Base-by-base conservation (phyloP, 2,329 filamentous ascomycete genomes). In the Ophiostoma himal-ulmi region DNA sequence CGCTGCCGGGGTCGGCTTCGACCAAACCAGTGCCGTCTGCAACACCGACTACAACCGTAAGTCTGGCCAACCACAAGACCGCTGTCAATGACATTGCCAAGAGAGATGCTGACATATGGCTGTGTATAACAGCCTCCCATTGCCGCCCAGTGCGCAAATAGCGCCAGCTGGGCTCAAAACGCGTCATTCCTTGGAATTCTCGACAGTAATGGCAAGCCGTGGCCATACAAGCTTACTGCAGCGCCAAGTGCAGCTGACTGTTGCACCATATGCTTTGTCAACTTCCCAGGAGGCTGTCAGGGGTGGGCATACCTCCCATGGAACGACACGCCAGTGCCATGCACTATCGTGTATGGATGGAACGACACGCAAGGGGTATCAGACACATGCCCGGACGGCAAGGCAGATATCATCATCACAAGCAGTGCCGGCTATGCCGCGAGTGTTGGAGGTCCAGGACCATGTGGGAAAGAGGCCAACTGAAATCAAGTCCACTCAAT, bases 281-380 rank as follows among this genome's bases (percentile, higher is more conserved):
- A 10, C 20, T 73, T 70, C 22, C 36, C 64, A 8, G 39, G 13
- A 5, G 73, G 72, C 37, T 73, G 72, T 65, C 71, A 74, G 30
- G 68, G 71, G 17, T 74, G 73, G 72, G 65, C 71, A 20, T 74
- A 68, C 39, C 39, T 72, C 8, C 71, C 73, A 0, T 72, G 71
- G 70, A 65, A 73, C 34, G 54, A 70, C 48, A 72, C 70, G 11
- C 71, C 70, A 1, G 72, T 71, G 30, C 73, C 73, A 2, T 73
- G 73, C 44, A 72, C 44, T 13, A 70, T 72, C 37, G 67, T 73
- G 14, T 72, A 71, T 14, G 71, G 71, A 5, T 72, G 72, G 70
- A 72, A 71, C n/a, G 37, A 22, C 5, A 71, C 72, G 3, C 6
- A 22, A 11, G 69, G 64, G 6, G 68, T 41, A 26, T 70, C 67